Evolutionary conservation across 768 basidiomycete species (phyloP).

Genomic region (Auriscalpium microsporum): DNA sequence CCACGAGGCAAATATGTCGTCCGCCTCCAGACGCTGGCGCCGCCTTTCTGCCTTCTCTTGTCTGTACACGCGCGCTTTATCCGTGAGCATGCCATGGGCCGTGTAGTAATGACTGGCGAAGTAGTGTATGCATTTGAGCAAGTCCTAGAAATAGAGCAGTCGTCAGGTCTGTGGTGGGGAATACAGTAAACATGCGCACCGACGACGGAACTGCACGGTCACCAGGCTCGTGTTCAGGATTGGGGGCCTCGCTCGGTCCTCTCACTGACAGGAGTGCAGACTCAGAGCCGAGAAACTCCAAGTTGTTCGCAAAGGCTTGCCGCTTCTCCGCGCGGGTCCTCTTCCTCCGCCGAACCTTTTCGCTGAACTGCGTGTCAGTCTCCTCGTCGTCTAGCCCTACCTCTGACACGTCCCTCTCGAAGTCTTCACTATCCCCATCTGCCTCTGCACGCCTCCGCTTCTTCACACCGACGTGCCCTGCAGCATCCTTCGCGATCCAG

Average conservation of each 20-base stretch:
- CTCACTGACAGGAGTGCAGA: not conserved
- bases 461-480: slow-evolving; percentile 37
- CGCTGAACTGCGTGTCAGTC: slow-evolving; percentile 17
- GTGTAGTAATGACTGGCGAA: slow-evolving; percentile 50
- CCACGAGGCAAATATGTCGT: slow-evolving; percentile 9
- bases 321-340: not conserved
- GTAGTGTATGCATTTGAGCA: slow-evolving; percentile 44
- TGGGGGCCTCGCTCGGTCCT: not conserved
- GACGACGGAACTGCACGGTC: slow-evolving; percentile 34
- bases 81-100: slow-evolving; percentile 49
- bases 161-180: not conserved
- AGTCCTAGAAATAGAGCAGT: slow-evolving; percentile 34
- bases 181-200: slow-evolving; percentile 28
- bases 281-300: slow-evolving; percentile 5
- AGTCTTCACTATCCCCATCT: slow-evolving; percentile 19
- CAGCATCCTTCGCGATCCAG: slow-evolving; percentile 63
- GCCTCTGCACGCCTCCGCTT: slow-evolving; percentile 22
- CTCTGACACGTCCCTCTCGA: slow-evolving; percentile 15
- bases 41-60: slow-evolving; percentile 30
- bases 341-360: slow-evolving; percentile 2
- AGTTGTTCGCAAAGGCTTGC: slow-evolving; percentile 4
- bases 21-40: slow-evolving; percentile 12
- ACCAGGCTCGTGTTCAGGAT: not conserved
- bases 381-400: slow-evolving; percentile 3
- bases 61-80: slow-evolving; percentile 40